Conservation (phyloP, 345 rosid genomes). For the Streptanthus diversifolius region DNA sequence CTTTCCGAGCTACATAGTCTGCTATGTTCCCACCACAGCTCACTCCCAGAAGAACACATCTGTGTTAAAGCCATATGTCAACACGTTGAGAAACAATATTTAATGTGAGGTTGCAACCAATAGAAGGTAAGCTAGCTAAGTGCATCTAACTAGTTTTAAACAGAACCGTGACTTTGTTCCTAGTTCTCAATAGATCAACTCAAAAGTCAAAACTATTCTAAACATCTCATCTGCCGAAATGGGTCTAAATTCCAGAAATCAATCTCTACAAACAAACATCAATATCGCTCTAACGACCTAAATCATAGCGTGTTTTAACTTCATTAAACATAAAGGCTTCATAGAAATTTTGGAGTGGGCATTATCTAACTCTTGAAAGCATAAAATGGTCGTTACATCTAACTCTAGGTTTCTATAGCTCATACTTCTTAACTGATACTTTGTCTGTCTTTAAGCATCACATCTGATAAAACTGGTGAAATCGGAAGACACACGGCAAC, state of each 20-base stretch:
- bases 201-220: not conserved
- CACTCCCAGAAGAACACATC: constrained; percentile 84
- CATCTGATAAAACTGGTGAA: not conserved
- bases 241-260: not conserved
- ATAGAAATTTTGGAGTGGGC: not conserved
- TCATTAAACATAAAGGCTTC: not conserved
- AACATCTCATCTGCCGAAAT: not conserved
- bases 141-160: constrained; percentile 1
- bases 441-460: not conserved
- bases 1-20: constrained; percentile 75
- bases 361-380: not conserved
- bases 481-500: not conserved
- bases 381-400: not conserved
- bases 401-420: constrained; percentile 7
- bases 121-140: constrained; percentile 1
- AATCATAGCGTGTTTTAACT: not conserved
- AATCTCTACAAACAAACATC: not conserved
- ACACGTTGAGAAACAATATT: not conserved
- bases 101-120: not conserved
- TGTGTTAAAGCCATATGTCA: constrained; percentile 30
- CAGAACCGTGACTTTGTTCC: not conserved
- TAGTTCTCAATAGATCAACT: not conserved
- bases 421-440: not conserved
- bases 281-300: not conserved
- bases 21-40: constrained; percentile 91